These are phyloP conservation scores for Claviceps citrina DNA, from an alignment of 2,329 filamentous ascomycete genomes.

Conservation along the genomic window DNA sequence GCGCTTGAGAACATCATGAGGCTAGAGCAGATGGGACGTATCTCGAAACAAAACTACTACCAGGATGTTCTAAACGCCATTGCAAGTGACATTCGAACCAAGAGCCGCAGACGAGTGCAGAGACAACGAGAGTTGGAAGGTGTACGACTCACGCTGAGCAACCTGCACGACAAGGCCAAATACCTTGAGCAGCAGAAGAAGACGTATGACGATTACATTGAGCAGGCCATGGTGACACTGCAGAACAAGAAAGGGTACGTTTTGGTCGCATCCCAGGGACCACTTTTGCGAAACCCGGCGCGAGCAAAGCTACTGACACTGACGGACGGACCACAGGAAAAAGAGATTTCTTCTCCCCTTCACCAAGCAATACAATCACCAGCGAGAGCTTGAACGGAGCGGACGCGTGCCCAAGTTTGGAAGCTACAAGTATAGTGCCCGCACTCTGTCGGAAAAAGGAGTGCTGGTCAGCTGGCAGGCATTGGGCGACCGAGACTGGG, in stretches of 20 bases:
- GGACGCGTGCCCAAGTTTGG: constrained; percentile 95
- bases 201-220: constrained; percentile 97
- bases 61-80: no score
- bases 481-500: constrained; percentile 69
- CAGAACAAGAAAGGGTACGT: constrained; percentile 85
- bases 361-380: constrained; percentile 97
- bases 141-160: constrained; percentile 57
- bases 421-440: constrained; percentile 90
- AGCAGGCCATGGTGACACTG: constrained; percentile 91
- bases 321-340: constrained; percentile 43
- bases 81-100: constrained; percentile 89
- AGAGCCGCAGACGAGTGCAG: constrained; percentile 84
- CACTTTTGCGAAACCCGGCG: no score
- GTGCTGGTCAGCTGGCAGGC: constrained; percentile 86
- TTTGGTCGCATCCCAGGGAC: no score
- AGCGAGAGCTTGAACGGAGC: constrained; percentile 81
- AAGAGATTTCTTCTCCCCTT: constrained; percentile 91
- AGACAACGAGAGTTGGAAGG: constrained; percentile 81
- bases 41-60: constrained; percentile 82
- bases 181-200: constrained; percentile 93
- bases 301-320: no score
- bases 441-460: constrained; percentile 79
- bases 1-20: constrained; percentile 87
- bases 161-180: constrained; percentile 70
- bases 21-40: constrained; percentile 73